A percentile compares a stretch with the other conserved stretches of the same genome.
These are phyloP conservation scores for Candida krabiensis DNA, from an alignment of 805 yeast species.

Conservation along the genomic window DNA sequence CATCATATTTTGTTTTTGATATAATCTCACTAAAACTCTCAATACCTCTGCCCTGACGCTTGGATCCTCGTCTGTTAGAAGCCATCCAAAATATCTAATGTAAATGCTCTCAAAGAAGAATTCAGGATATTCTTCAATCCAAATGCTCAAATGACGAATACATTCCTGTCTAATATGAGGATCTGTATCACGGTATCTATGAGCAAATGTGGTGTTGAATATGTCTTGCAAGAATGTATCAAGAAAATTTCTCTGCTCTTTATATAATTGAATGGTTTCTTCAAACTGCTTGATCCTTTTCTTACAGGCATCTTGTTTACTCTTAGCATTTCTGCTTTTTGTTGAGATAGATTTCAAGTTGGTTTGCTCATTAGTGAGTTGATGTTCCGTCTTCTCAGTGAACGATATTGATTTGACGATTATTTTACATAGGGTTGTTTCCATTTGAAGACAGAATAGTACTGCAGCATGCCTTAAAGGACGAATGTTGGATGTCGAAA, in stretches of 20 bases:
- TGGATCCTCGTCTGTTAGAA: conserved; percentile 67
- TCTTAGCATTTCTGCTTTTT: conserved; percentile 34
- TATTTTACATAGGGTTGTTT: conserved; percentile 57
- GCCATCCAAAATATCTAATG: conserved; percentile 80
- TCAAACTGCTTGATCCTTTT: conserved; percentile 49
- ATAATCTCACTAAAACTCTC: conserved; percentile 51
- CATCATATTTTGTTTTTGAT: conserved; percentile 43
- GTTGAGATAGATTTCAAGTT: conserved; percentile 22
- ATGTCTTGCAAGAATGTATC: conserved; percentile 64
- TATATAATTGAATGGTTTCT: conserved; percentile 40
- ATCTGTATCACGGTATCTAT: conserved; percentile 80
- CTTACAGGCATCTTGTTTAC: conserved; percentile 33
- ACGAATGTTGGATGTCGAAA: conserved; percentile 68
- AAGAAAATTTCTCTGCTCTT: conserved; percentile 50
- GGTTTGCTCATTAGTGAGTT: conserved; percentile 34
- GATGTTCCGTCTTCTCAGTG: conserved; percentile 45
- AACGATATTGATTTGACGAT: conserved; percentile 37
- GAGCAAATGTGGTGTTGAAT: conserved; percentile 64
- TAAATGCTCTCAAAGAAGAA: conserved; percentile 67
- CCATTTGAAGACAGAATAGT: conserved; percentile 54
- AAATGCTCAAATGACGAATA: conserved; percentile 56
- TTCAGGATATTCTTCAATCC: conserved; percentile 75
- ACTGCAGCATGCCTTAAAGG: conserved; percentile 73
- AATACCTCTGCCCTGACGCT: conserved; percentile 66
- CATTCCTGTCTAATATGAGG: conserved; percentile 71